These are phyloP conservation scores for Blastobotrys malaysiensis DNA, from an alignment of 1,139 yeast genomes.

Conservation along the genomic window DNA sequence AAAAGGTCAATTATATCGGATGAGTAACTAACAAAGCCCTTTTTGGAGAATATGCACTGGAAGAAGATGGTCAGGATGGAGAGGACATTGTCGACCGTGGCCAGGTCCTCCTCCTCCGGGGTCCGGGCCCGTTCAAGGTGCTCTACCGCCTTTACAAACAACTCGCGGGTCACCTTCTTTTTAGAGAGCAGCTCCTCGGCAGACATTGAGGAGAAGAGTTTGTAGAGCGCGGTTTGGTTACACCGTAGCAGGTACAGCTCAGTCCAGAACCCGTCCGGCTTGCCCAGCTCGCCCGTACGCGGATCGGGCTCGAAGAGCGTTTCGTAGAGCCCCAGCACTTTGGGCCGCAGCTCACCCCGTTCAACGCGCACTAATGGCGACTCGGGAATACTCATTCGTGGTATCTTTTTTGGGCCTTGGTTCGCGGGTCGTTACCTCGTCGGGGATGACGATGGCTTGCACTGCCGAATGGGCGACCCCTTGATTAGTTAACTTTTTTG, in stretches of 20 bases:
- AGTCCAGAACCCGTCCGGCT: slow-evolving; percentile 33
- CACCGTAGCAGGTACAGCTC: slow-evolving; percentile 36
- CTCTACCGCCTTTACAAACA: slow-evolving; percentile 27
- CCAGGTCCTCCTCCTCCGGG: slow-evolving; percentile 15
- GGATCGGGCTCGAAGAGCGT: slow-evolving; percentile 25
- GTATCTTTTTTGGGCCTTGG: not conserved
- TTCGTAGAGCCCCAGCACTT: slow-evolving; percentile 34
- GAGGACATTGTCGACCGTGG: slow-evolving; percentile 25
- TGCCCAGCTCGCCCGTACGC: not conserved
- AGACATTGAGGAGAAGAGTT: slow-evolving; percentile 20
- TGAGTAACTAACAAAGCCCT: slow-evolving; percentile 29
- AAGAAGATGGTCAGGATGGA: slow-evolving; percentile 28
- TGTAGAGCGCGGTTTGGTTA: slow-evolving; percentile 25
- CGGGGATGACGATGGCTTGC: not conserved
- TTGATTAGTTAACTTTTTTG: too few relatives aligned
- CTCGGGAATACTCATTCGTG: slow-evolving; percentile 10
- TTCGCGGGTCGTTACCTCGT: not conserved
- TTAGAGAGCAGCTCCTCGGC: slow-evolving; percentile 27
- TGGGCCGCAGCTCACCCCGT: slow-evolving; percentile 32
- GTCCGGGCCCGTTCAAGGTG: slow-evolving; percentile 17
- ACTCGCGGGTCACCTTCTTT: slow-evolving; percentile 23
- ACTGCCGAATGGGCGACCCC: not conserved
- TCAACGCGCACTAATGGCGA: slow-evolving; percentile 37
- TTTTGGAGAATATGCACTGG: slow-evolving; percentile 26
- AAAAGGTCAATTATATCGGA: slow-evolving; percentile 32